A percentile compares a stretch with the other conserved stretches of the same genome.
Evolutionary conservation across 768 basidiomycete genomes (phyloP).

Genomic region (Rhizopogon sp.): DNA sequence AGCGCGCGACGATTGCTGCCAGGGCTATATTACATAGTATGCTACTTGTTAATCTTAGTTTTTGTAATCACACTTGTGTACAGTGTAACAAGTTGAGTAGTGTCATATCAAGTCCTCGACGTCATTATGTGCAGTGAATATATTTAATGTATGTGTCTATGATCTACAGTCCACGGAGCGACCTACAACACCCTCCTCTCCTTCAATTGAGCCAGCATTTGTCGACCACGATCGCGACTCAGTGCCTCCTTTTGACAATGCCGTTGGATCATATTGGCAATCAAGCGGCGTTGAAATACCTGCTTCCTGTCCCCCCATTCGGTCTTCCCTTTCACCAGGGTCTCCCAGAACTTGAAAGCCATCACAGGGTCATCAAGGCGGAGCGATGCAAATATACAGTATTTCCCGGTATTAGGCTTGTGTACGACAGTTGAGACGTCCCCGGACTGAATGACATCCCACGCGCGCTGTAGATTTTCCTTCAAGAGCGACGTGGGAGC

Average conservation of each 20-base stretch:
- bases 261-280: slow-evolving; percentile 31
- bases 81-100: background rate
- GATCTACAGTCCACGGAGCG: slow-evolving; percentile 5
- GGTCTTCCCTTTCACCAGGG: slow-evolving; percentile 38
- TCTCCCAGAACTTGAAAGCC: slow-evolving; percentile 59
- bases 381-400: slow-evolving; percentile 47
- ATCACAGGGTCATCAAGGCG: slow-evolving; percentile 40
- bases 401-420: slow-evolving; percentile 45
- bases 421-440: slow-evolving; percentile 29
- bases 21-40: no score
- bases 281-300: slow-evolving; percentile 33
- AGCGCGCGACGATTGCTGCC: no score
- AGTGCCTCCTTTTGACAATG: slow-evolving; percentile 24
- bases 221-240: slow-evolving; percentile 8
- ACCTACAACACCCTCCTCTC: slow-evolving; percentile 9
- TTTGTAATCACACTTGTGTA: background rate
- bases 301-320: slow-evolving; percentile 49
- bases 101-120: background rate
- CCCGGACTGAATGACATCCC: slow-evolving; percentile 38
- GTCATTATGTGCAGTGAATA: slow-evolving; percentile 1
- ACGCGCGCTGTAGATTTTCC: slow-evolving; percentile 35
- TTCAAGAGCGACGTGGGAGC: slow-evolving; percentile 19
- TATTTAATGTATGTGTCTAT: slow-evolving; percentile 1
- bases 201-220: slow-evolving; percentile 18
- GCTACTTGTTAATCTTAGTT: background rate